Base-by-base conservation (phyloP, 805 yeast genomes). In the Hanseniaspora mollemarum region DNA sequence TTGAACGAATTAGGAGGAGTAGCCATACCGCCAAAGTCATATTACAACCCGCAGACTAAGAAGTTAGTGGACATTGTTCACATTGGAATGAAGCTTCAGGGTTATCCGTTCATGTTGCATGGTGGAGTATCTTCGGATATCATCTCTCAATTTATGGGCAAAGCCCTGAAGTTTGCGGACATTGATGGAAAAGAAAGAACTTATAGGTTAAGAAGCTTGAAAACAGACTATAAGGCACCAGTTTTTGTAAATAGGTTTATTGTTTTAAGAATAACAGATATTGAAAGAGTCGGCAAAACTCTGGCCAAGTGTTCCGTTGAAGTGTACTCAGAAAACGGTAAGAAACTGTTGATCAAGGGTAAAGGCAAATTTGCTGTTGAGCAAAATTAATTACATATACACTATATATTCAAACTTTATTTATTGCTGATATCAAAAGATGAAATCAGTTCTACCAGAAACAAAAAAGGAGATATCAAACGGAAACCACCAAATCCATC, bases 61-160 rank as follows among this genome's bases (percentile, higher is more conserved):
- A 83, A 83, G 56, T 73, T 81, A 0, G 71, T 83, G 1, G 74
- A 86, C 0, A 72, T 87, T 5, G 70, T 85, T 24, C 94, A 86
- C 61, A 71, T 83, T 48, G 96, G 96, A 0, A 77, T 81, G 60
- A 75, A 74, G 54, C 64, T 87, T 19, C 80, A 90, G 39, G 96
- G 96, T 0, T 87, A 82, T 61, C 96, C 96, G 2, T 81, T 85
- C 58, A 66, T 88, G 18, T 74, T 86, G 2, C 96, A 87, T 61
- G 96, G 96, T 3, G 96, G 96, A 0, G 76, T 88, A 26, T 62
- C 87, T 28, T 94, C 88, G 8, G 80, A 94, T 0, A 67, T 87
- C 1, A 67, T 87, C 50, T 92, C 86, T 59, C 95, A 87, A 57
- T 73, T 83, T 6, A 74, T 81, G 67, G 79, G 80, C 56, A 71